phyloP scores from a whole-genome alignment of 345 rosid species.

The Adansonia digitata region DNA sequence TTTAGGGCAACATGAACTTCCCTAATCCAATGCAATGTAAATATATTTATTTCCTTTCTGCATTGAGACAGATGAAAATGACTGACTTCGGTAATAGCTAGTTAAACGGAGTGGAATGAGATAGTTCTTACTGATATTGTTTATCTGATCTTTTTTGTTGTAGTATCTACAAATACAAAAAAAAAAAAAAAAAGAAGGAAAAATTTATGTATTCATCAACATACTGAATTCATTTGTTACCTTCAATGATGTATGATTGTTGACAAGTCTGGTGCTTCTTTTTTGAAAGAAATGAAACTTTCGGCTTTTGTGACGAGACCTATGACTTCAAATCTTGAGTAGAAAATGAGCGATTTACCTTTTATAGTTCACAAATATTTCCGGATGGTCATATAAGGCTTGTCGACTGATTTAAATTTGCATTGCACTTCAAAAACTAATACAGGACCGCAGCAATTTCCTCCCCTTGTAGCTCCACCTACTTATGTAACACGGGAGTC shows the following conservation, averaged over 20 bases:
- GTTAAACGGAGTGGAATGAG: not conserved
- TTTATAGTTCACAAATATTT: not conserved
- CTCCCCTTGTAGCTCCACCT: slow-evolving; percentile 76
- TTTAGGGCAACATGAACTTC: not conserved
- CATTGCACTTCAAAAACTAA: slow-evolving; percentile 18
- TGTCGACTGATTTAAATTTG: not conserved
- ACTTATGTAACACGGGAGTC: slow-evolving; percentile 47
- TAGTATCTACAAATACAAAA: not conserved
- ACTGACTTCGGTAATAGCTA: not conserved
- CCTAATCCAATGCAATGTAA: not conserved
- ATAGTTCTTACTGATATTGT: not conserved
- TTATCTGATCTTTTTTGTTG: not conserved
- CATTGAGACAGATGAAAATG: not conserved
- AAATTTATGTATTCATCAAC: not conserved
- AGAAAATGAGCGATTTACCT: not conserved
- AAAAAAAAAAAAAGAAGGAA: too few relatives aligned
- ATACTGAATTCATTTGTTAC: not conserved
- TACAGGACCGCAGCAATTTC: slow-evolving; percentile 72
- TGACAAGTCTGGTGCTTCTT: not conserved
- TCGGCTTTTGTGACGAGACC: not conserved
- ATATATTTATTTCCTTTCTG: not conserved
- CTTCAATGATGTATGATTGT: not conserved
- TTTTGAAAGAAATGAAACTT: not conserved
- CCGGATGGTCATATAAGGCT: not conserved
- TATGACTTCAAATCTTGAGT: not conserved